Conservation (phyloP, 1,284 basidiomycete species). For the Austroboletus niveus region DNA sequence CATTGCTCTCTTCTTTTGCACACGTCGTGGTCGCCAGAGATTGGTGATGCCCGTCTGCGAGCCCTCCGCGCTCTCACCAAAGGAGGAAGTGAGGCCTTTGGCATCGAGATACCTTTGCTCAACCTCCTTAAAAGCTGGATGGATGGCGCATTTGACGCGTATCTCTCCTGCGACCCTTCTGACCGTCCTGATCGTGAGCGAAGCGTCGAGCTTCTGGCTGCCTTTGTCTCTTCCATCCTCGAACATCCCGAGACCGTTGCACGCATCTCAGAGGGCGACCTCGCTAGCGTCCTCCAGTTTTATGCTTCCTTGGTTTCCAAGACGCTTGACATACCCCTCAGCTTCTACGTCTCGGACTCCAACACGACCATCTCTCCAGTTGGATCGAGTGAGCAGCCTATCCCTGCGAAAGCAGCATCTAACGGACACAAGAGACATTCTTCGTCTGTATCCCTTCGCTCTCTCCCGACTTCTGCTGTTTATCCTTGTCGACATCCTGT, state of each 20-base stretch:
- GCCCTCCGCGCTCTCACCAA: slow-evolving; percentile 61
- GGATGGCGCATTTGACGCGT: slow-evolving; percentile 55
- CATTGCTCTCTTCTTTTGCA: slow-evolving; percentile 62
- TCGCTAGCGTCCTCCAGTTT: slow-evolving; percentile 52
- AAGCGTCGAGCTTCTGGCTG: slow-evolving; percentile 55
- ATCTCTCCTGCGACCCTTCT: slow-evolving; percentile 39
- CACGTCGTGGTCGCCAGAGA: slow-evolving; percentile 54
- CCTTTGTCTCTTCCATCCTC: slow-evolving; percentile 52
- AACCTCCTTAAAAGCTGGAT: slow-evolving; percentile 62
- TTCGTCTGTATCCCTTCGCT: slow-evolving; percentile 30
- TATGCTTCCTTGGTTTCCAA: slow-evolving; percentile 57
- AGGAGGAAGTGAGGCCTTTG: slow-evolving; percentile 56
- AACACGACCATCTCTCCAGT: slow-evolving; percentile 25
- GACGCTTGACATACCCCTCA: slow-evolving; percentile 41
- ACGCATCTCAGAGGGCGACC: slow-evolving; percentile 55
- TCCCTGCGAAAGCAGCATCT: slow-evolving; percentile 26
- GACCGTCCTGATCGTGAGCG: slow-evolving; percentile 60
- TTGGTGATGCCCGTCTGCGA: slow-evolving; percentile 69
- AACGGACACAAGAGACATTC: slow-evolving; percentile 53
- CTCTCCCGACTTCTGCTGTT: slow-evolving; percentile 21
- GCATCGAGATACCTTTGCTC: slow-evolving; percentile 58
- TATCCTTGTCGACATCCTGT: slow-evolving; percentile 44
- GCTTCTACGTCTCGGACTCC: slow-evolving; percentile 26
- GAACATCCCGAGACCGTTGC: slow-evolving; percentile 51
- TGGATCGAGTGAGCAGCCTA: slow-evolving; percentile 28